Percentiles rank a stretch among this genome's conserved stretches.
phyloP scores from a whole-genome alignment of 805 yeast genomes.

The Saccharomycopsis selenospora region DNA sequence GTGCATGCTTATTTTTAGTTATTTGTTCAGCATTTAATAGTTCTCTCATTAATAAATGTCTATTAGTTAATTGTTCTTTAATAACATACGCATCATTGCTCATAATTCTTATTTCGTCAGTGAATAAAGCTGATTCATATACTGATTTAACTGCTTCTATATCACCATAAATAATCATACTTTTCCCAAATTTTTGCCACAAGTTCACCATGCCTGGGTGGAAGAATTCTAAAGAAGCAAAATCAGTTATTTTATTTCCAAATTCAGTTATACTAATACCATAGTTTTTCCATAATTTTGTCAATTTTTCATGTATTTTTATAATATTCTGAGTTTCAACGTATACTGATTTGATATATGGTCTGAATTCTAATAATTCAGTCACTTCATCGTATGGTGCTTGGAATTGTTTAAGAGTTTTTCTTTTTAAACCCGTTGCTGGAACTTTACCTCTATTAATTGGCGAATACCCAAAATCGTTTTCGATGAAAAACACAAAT shows the following conservation, averaged over 20 bases:
- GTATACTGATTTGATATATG: slow-evolving; percentile 72
- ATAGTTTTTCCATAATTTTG: slow-evolving; percentile 38
- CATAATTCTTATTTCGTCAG: slow-evolving; percentile 63
- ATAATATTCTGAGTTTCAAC: slow-evolving; percentile 43
- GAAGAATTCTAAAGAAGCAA: slow-evolving; percentile 39
- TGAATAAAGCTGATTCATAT: slow-evolving; percentile 64
- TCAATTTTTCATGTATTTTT: slow-evolving; percentile 50
- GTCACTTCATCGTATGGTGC: slow-evolving; percentile 86
- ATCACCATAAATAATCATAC: slow-evolving; percentile 67
- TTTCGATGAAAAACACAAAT: slow-evolving; percentile 73
- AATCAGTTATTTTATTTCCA: slow-evolving; percentile 37
- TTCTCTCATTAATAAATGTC: slow-evolving; percentile 91
- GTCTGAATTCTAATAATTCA: slow-evolving; percentile 80
- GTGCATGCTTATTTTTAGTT: slow-evolving; percentile 61
- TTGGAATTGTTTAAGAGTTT: slow-evolving; percentile 83
- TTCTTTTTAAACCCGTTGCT: slow-evolving; percentile 82
- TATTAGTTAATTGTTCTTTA: slow-evolving; percentile 87
- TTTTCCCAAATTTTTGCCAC: slow-evolving; percentile 74
- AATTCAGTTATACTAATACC: slow-evolving; percentile 52
- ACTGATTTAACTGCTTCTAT: slow-evolving; percentile 64
- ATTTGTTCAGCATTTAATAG: slow-evolving; percentile 68
- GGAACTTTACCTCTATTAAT: slow-evolving; percentile 50
- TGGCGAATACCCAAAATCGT: slow-evolving; percentile 53
- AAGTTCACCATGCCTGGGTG: slow-evolving; percentile 65
- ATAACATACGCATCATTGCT: slow-evolving; percentile 74